These are phyloP conservation scores for Fusarium sp. DNA, from an alignment of 2,329 filamentous ascomycete species.

Conservation along the genomic window DNA sequence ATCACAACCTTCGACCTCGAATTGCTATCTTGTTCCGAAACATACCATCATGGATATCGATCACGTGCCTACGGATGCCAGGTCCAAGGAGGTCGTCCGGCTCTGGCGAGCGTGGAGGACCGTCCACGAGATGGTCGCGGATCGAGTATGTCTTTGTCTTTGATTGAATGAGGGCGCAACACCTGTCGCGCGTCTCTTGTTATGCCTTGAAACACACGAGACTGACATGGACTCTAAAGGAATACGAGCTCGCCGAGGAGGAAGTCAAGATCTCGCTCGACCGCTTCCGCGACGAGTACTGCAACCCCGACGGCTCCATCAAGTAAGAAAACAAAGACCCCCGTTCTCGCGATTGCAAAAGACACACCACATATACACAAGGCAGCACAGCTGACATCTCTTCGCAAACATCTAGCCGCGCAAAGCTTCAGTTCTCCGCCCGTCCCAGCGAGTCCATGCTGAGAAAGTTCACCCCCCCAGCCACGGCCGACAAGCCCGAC, in stretches of 20 bases:
- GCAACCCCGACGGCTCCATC: slow-evolving; percentile 77
- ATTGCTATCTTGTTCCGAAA: neutral
- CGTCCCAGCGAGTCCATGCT: slow-evolving; percentile 87
- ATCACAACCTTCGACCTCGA: slow-evolving; percentile 3
- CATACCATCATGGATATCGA: slow-evolving; percentile 51
- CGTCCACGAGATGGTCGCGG: slow-evolving; percentile 92
- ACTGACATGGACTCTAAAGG: slow-evolving; percentile 63
- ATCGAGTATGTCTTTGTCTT: slow-evolving; percentile 71
- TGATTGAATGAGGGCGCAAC: neutral
- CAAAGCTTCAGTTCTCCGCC: slow-evolving; percentile 88
- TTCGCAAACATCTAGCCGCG: slow-evolving; percentile 68
- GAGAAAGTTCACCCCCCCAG: slow-evolving; percentile 80
- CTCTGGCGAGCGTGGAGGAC: slow-evolving; percentile 96
- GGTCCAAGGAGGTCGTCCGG: slow-evolving; percentile 68
- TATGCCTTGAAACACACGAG: neutral
- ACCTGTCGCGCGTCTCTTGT: slow-evolving; percentile 4
- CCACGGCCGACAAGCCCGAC: slow-evolving; percentile 76
- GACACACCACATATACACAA: neutral
- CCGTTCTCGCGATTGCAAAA: slow-evolving; percentile 1
- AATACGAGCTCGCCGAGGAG: slow-evolving; percentile 90
- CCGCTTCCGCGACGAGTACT: slow-evolving; percentile 81
- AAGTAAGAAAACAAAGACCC: slow-evolving; percentile 67
- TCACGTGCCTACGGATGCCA: slow-evolving; percentile 61
- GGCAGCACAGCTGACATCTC: neutral
- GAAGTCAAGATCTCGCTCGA: slow-evolving; percentile 89